Evolutionary conservation across 106 monocot genomes (phyloP).

Genomic region (Allium fistulosum): DNA sequence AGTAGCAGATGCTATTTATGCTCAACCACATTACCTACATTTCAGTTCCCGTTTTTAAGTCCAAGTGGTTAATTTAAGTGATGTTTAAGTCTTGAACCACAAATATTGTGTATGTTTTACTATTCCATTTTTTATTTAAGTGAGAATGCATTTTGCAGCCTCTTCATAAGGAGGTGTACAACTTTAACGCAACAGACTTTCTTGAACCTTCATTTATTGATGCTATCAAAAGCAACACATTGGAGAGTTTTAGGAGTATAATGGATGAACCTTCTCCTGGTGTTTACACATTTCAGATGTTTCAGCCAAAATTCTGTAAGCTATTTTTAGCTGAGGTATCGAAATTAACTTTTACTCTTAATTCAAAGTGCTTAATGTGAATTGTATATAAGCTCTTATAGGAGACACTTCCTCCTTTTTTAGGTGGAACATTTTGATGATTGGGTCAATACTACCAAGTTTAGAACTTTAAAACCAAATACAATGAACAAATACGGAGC

Average conservation of each 20-base stretch:
- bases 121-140: too few species aligned
- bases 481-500: conserved; percentile 97
- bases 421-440: conserved; percentile 93
- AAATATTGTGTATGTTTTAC: too few species aligned
- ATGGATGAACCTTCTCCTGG: conserved; percentile 80
- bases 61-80: too few species aligned
- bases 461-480: conserved; percentile 87
- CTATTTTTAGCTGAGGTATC: conserved; percentile 82
- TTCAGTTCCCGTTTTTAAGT: too few species aligned
- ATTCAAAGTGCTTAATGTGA: too few species aligned
- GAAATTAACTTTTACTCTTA: background rate
- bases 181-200: conserved; percentile 49
- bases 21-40: too few species aligned
- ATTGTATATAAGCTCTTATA: background rate
- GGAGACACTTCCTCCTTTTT: conserved; percentile 1
- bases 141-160: conserved; percentile 37
- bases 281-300: conserved; percentile 79
- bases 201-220: conserved; percentile 75
- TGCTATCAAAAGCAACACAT: conserved; percentile 65
- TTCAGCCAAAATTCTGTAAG: conserved; percentile 86
- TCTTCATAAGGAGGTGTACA: conserved; percentile 70
- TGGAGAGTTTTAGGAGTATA: conserved; percentile 79
- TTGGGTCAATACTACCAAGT: conserved; percentile 57
- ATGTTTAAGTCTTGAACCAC: too few species aligned
- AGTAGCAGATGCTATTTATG: too few species aligned